Conservation (phyloP, 768 basidiomycete genomes). For the Phlebiopsis gigantea region DNA sequence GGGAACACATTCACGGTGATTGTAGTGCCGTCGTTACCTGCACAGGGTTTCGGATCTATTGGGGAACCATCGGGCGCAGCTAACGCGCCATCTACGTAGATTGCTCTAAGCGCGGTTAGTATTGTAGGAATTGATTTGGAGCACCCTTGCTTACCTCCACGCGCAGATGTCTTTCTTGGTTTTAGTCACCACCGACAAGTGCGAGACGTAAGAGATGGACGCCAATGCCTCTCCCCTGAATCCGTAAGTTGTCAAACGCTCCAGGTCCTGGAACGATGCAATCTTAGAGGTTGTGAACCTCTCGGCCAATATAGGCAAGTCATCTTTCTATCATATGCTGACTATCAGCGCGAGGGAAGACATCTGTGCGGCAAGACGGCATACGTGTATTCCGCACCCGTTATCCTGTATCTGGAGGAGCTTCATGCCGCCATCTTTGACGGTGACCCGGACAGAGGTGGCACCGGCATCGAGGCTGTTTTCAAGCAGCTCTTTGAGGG, state of each 20-base stretch:
- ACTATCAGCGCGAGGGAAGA: not conserved
- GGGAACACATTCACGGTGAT: conserved; percentile 54
- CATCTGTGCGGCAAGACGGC: conserved; percentile 22
- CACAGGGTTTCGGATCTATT: conserved; percentile 80
- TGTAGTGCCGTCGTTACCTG: conserved; percentile 92
- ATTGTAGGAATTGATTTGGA: not conserved
- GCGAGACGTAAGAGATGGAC: conserved; percentile 91
- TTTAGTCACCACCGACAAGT: conserved; percentile 87
- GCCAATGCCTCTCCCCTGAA: conserved; percentile 97
- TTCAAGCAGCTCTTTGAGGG: conserved; percentile 93
- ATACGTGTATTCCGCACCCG: conserved; percentile 87
- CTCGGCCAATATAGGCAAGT: conserved; percentile 87
- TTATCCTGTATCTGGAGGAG: conserved; percentile 95
- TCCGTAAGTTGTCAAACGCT: conserved; percentile 84
- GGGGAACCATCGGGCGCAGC: conserved; percentile 64
- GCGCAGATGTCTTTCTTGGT: conserved; percentile 77
- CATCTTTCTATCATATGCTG: conserved; percentile 57
- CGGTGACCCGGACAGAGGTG: conserved; percentile 77
- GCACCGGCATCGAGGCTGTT: conserved; percentile 93
- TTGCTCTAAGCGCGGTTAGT: conserved; percentile 46
- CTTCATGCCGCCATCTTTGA: conserved; percentile 96
- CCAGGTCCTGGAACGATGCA: conserved; percentile 78
- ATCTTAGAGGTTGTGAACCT: conserved; percentile 96
- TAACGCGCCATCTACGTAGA: conserved; percentile 75
- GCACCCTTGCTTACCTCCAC: conserved; percentile 71